Base-by-base conservation (phyloP, 805 yeast genomes). In the Myxozyma nipponensis region DNA sequence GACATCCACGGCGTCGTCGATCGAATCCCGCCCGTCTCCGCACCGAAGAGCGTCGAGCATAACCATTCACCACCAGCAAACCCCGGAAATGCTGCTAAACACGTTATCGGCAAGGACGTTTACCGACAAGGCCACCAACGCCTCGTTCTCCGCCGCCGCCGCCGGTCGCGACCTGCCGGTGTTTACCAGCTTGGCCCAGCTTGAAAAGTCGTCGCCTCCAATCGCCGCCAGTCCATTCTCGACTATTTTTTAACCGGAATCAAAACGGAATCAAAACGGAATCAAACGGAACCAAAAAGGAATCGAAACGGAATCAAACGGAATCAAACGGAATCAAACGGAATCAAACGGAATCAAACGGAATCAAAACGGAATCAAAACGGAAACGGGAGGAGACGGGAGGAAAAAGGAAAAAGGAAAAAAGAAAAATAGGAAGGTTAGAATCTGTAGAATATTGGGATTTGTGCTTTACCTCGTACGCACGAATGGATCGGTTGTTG, bases 131-230 rank as follows among this genome's bases (percentile, higher is more conserved):
- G 38, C 38, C 17, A 35, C 38, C 9, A 35, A 35, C 21, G 38
- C 38, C n/a, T 35, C 38, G 15, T 30, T 46, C 38, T 22, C 34
- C 13, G 25, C 47, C 18, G 44, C 24, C 18, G 38, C 41, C 18
- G 47, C 19, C 19, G 46, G 34, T 22, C 30, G 26, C 22, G 49
- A 44, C 25, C 23, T 44, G 22, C 53, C 54, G n/a, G 36, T 49
- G 15, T 52, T 51, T 43, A 51, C 50, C 17, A 47, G 47, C 25
- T 25, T 51, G 55, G 43, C 55, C 17, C 55, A 51, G 36, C 36
- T 51, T 21, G 44, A 51, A 19, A 32, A 46, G 7, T 3, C 17
- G 18, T 5, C 25, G 25, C 13, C 32, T 13, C 6, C 38, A 35
- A 35, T 28, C 38, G 21, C 21, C 38, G 15, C 19, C 38, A 35